Base-by-base conservation (phyloP, 495 filamentous ascomycete genomes). In the Aspergillus diversus region DNA sequence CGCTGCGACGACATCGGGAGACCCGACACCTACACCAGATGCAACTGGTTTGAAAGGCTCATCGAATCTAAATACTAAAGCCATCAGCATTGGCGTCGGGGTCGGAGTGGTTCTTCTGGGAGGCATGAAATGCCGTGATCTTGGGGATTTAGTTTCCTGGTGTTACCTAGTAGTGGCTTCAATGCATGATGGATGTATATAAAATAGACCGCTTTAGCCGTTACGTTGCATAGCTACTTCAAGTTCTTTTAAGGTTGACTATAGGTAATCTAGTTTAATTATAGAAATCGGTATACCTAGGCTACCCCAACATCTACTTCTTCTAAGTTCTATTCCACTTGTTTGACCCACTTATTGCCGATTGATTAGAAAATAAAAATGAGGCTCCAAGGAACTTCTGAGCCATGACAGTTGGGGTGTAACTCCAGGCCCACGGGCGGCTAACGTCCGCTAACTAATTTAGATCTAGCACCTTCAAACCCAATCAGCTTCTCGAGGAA, bases 21-120 rank as follows among this genome's bases (percentile, higher is more conserved):
- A 43, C 39, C 39, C 39, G 8, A 43, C 39, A 11, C 11, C 39
- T 43, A 43, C 39, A 15, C 39, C 39, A 43, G n/a, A 15, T 15
- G 3, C 5, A 15, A 43, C 39, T 15, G 39, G 39, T 11, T 43
- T 13, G 37, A 3, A 39, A 39, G 37, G 13, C 7, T 39, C 39
- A 43, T 13, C 7, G 4, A 43, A 43, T 43, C 8, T 8, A 43
- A 43, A 43, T 15, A 13, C 39, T 11, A 61, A 49, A 42, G 13
- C 34, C 33, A 46, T 54, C 34, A 15, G 7, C 35, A 43, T 61
- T 17, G 59, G 59, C 15, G 33, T 17, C 31, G 39, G 32, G 7
- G 52, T 21, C n/a, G 54, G 53, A 9, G 53, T 63, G n/a, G 4
- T 43, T 43, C 11, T 54, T 33, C 51, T 54, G 51, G 51, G 8